Evolutionary conservation across 768 basidiomycete genomes (phyloP).

Genomic region (Naganishia onofrii): DNA sequence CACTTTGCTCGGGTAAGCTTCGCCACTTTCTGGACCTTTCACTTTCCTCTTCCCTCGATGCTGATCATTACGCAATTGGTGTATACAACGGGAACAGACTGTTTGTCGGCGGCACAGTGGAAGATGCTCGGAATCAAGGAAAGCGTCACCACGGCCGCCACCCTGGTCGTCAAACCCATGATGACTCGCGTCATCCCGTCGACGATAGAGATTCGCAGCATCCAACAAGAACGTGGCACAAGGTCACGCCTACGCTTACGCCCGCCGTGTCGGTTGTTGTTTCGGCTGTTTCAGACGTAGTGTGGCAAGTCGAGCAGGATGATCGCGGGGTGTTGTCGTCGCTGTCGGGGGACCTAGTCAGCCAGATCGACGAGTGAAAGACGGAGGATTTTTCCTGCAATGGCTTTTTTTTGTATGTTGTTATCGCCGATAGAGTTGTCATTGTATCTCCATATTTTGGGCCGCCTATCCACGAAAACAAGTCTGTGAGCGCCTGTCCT

Average conservation of each 20-base stretch:
- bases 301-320: background rate
- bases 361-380: background rate
- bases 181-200: background rate
- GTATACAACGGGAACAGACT: background rate
- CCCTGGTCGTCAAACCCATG: conserved; percentile 1
- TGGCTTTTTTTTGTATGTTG: too few species aligned
- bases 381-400: background rate
- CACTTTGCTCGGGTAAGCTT: conserved; percentile 9
- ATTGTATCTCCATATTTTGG: too few species aligned
- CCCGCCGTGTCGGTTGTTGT: background rate
- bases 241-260: background rate
- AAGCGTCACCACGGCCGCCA: conserved; percentile 18
- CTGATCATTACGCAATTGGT: background rate
- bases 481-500: too few species aligned
- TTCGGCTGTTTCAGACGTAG: background rate
- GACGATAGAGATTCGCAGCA: conserved; percentile 9
- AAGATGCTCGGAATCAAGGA: conserved; percentile 19
- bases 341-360: background rate
- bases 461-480: too few species aligned
- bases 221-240: conserved; percentile 18
- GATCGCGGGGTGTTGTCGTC: background rate
- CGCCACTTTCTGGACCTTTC: background rate
- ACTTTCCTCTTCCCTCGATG: background rate
- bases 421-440: too few species aligned
- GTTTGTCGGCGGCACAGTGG: conserved; percentile 20